Conservation (phyloP, 805 yeast genomes). For the Lipomyces chichibuensis region DNA sequence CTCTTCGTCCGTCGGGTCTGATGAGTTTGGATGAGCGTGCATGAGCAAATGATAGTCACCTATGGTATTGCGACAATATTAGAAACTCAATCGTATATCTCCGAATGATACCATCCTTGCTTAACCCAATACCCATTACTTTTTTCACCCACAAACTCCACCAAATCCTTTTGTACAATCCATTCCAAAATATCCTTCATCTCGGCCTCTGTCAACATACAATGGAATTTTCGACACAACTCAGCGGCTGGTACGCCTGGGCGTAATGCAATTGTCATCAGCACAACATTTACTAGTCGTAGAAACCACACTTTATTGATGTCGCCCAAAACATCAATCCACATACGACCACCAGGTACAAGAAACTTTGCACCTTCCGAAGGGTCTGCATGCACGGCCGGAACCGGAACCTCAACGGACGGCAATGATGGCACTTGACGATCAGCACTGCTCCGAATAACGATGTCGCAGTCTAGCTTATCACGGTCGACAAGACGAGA, state of each 20-base stretch:
- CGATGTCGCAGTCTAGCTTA: slow-evolving; percentile 66
- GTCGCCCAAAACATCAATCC: slow-evolving; percentile 70
- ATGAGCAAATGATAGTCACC: background rate
- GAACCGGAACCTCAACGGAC: slow-evolving; percentile 8
- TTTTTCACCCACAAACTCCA: slow-evolving; percentile 18
- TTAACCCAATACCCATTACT: slow-evolving; percentile 37
- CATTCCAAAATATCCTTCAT: slow-evolving; percentile 38
- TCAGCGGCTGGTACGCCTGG: slow-evolving; percentile 55
- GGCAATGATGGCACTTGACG: slow-evolving; percentile 12
- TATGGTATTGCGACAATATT: background rate
- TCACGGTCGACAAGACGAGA: slow-evolving; percentile 74
- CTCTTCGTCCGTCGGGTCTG: too few species aligned
- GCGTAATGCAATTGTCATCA: slow-evolving; percentile 52
- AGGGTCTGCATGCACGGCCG: slow-evolving; percentile 1
- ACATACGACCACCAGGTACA: slow-evolving; percentile 60
- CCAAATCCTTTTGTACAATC: slow-evolving; percentile 33
- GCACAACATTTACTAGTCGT: slow-evolving; percentile 53
- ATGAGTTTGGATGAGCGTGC: too few species aligned
- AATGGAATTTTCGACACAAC: slow-evolving; percentile 37
- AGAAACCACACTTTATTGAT: slow-evolving; percentile 66
- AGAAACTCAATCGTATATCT: background rate
- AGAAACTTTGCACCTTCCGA: slow-evolving; percentile 30
- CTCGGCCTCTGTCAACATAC: slow-evolving; percentile 40
- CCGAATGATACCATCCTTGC: slow-evolving; percentile 39
- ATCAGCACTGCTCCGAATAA: slow-evolving; percentile 43